These are phyloP conservation scores for Angomonas deanei DNA, from an alignment of 208 protist genomes.

Conservation along the genomic window DNA sequence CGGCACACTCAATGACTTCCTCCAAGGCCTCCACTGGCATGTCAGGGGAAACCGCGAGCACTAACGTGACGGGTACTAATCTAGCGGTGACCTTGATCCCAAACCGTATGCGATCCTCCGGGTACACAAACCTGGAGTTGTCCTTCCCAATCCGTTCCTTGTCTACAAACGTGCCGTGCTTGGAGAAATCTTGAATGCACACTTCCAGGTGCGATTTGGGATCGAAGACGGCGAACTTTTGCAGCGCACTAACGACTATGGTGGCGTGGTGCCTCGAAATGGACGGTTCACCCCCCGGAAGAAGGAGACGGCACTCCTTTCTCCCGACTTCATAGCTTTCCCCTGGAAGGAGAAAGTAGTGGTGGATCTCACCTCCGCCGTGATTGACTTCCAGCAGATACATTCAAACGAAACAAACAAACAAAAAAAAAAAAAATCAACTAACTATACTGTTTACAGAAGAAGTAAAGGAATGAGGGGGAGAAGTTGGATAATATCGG, in stretches of 20 bases:
- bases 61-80: constrained; percentile 35
- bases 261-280: constrained; percentile 74
- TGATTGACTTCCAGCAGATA: constrained; percentile 63
- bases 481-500: background rate
- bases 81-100: constrained; percentile 52
- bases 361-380: constrained; percentile 54
- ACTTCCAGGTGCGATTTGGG: constrained; percentile 26
- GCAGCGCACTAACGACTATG: constrained; percentile 29
- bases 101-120: constrained; percentile 58
- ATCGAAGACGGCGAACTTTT: constrained; percentile 24
- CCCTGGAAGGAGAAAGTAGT: constrained; percentile 50
- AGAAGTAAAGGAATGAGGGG: background rate
- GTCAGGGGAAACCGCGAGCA: constrained; percentile 36
- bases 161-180: constrained; percentile 70
- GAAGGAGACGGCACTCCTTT: constrained; percentile 54
- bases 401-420: too few relatives aligned
- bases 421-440: constrained; percentile 6
- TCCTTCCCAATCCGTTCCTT: constrained; percentile 54
- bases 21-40: constrained; percentile 19
- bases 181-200: constrained; percentile 45
- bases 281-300: constrained; percentile 58
- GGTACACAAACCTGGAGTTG: constrained; percentile 44
- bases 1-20: constrained; percentile 23
- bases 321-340: constrained; percentile 61
- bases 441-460: background rate